phyloP scores from a whole-genome alignment of 257 asterid genomes.

The Solanum microdontum region DNA sequence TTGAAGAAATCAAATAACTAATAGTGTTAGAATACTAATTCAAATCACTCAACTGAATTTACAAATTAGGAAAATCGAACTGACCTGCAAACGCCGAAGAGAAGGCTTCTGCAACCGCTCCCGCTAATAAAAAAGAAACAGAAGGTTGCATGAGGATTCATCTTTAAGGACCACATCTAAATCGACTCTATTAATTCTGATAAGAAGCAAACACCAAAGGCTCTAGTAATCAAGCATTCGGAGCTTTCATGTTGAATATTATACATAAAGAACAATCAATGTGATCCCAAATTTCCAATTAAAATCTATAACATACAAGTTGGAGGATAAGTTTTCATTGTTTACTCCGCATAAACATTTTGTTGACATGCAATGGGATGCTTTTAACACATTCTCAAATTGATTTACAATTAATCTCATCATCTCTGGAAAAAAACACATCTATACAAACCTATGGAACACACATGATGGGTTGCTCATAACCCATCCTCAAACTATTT shows the following conservation, averaged over 20 bases:
- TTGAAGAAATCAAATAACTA: neutral
- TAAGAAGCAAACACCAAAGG: neutral
- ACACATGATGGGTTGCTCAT: neutral
- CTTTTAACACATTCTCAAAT: neutral
- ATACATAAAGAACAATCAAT: neutral
- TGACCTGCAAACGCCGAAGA: constrained; percentile 92
- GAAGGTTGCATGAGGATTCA: neutral
- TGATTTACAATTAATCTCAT: neutral
- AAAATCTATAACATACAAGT: neutral
- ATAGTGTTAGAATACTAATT: neutral
- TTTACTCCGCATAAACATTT: neutral
- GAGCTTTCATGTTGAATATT: neutral
- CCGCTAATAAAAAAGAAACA: constrained; percentile 45
- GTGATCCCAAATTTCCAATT: neutral
- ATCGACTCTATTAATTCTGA: neutral
- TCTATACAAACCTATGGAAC: neutral
- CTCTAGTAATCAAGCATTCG: neutral
- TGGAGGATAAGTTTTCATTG: neutral
- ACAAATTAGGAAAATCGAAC: constrained; percentile 2
- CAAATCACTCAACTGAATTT: neutral
- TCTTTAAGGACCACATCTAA: neutral
- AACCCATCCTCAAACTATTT: neutral
- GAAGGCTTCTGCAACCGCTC: constrained; percentile 90
- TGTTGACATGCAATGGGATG: neutral
- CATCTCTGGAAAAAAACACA: neutral